Evolutionary conservation across 2,329 filamentous ascomycete species (phyloP).

Genomic region (Neobulgaria alba): DNA sequence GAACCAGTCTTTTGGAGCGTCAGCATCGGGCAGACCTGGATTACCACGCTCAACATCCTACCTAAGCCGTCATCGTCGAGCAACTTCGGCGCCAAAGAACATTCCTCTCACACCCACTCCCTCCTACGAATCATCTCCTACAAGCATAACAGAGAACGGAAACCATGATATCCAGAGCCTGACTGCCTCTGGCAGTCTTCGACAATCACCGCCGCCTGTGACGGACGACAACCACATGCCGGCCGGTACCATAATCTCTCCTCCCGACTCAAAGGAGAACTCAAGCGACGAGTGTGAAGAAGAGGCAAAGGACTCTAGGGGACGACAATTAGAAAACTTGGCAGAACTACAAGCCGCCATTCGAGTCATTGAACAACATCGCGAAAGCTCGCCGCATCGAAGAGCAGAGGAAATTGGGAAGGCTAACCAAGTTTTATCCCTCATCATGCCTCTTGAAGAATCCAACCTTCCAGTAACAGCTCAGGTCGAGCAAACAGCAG

Average conservation of each 20-base stretch:
- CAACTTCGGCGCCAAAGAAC: slow-evolving; percentile 40
- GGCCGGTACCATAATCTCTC: slow-evolving; percentile 78
- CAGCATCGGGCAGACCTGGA: slow-evolving; percentile 35
- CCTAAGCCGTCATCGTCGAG: slow-evolving; percentile 53
- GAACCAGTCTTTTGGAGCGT: slow-evolving; percentile 15
- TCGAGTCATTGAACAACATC: slow-evolving; percentile 63
- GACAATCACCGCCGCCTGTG: slow-evolving; percentile 76
- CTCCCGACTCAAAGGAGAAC: slow-evolving; percentile 73
- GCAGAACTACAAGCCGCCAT: slow-evolving; percentile 73
- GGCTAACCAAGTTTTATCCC: slow-evolving; percentile 20
- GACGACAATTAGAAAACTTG: slow-evolving; percentile 25
- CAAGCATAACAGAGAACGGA: slow-evolving; percentile 19
- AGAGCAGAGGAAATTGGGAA: slow-evolving; percentile 20
- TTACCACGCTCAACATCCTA: slow-evolving; percentile 60
- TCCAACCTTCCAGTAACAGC: slow-evolving; percentile 21
- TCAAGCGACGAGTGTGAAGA: slow-evolving; percentile 82
- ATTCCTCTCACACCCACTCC: slow-evolving; percentile 24
- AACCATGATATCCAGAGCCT: slow-evolving; percentile 19
- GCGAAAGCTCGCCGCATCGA: slow-evolving; percentile 45
- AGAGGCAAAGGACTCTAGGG: slow-evolving; percentile 30
- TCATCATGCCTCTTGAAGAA: slow-evolving; percentile 30
- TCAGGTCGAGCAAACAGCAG: slow-evolving; percentile 13
- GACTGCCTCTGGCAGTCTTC: slow-evolving; percentile 49
- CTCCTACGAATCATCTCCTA: slow-evolving; percentile 22
- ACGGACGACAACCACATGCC: slow-evolving; percentile 67